Conservation (phyloP, 2,329 filamentous ascomycete species). For the Talaromyces verruculosus region DNA sequence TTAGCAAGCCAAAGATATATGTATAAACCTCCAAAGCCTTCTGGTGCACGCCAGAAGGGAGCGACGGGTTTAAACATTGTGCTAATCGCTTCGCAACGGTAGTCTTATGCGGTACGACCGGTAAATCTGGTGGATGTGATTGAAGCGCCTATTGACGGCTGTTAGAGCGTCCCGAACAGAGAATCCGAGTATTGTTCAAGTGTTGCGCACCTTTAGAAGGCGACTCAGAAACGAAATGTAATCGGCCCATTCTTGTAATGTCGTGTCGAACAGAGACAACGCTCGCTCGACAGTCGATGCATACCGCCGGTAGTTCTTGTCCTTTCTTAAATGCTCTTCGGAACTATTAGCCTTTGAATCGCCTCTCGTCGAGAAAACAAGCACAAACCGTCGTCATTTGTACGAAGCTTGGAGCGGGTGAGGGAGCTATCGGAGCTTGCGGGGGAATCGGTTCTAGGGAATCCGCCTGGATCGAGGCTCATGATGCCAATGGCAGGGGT, state of each 20-base stretch:
- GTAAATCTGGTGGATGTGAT: conserved; percentile 70
- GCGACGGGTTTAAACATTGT: conserved; percentile 88
- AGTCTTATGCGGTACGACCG: conserved; percentile 75
- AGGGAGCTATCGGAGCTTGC: conserved; percentile 81
- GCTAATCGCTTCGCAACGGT: conserved; percentile 85
- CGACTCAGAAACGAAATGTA: conserved; percentile 96
- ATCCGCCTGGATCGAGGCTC: conserved; percentile 45
- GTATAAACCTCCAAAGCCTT: conserved; percentile 93
- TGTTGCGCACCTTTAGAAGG: conserved; percentile 70
- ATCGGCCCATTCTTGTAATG: conserved; percentile 97
- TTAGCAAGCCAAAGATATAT: conserved; percentile 83
- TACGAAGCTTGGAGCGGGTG: conserved; percentile 73
- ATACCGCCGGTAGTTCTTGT: conserved; percentile 80
- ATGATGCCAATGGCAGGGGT: conserved; percentile 38
- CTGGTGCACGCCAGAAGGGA: conserved; percentile 96
- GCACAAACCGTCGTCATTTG: conserved; percentile 67
- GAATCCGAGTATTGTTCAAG: background rate
- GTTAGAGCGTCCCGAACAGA: background rate
- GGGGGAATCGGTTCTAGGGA: conserved; percentile 60
- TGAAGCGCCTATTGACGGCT: conserved; percentile 69
- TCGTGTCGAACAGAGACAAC: conserved; percentile 84
- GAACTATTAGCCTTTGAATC: background rate
- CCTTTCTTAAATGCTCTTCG: conserved; percentile 51
- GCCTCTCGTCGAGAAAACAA: background rate
- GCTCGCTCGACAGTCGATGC: conserved; percentile 83